A percentile compares a stretch with the other conserved stretches of the same genome.
These are phyloP conservation scores for Trypanosoma brucei DNA, from an alignment of 208 protist species.

Conservation along the genomic window DNA sequence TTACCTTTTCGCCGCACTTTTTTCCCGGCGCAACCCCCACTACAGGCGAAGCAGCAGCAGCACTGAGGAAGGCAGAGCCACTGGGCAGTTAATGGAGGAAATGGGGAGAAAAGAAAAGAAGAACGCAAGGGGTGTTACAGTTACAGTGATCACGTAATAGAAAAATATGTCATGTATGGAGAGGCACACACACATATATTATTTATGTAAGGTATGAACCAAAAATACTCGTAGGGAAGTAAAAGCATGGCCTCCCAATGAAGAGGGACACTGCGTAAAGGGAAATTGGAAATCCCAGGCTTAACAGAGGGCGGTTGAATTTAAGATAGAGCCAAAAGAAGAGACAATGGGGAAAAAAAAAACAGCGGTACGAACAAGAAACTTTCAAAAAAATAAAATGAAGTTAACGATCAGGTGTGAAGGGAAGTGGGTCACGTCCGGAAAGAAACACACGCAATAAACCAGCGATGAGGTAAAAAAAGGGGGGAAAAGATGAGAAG, in stretches of 20 bases:
- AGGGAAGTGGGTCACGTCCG: background rate
- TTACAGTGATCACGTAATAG: no score
- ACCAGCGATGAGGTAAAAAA: background rate
- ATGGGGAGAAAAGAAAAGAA: constrained; percentile 4
- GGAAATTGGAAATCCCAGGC: no score
- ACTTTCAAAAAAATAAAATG: constrained; percentile 1
- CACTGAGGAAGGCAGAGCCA: no score
- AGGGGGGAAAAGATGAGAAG: constrained; percentile 3
- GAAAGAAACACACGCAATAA: background rate
- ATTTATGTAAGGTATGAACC: no score
- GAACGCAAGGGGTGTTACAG: background rate
- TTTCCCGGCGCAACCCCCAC: no score
- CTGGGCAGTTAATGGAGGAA: background rate
- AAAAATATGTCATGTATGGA: no score
- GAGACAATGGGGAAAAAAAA: constrained; percentile 1
- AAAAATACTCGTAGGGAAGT: no score
- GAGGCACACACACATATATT: no score
- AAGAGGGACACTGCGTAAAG: no score
- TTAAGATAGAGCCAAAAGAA: background rate
- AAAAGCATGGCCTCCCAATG: no score
- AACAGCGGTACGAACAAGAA: background rate
- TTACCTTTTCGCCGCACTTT: background rate
- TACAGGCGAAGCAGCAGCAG: no score
- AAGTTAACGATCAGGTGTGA: background rate
- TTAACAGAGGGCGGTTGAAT: background rate